Base-by-base conservation (phyloP, 2,329 filamentous ascomycete species). In the Cytospora schulzeri region DNA sequence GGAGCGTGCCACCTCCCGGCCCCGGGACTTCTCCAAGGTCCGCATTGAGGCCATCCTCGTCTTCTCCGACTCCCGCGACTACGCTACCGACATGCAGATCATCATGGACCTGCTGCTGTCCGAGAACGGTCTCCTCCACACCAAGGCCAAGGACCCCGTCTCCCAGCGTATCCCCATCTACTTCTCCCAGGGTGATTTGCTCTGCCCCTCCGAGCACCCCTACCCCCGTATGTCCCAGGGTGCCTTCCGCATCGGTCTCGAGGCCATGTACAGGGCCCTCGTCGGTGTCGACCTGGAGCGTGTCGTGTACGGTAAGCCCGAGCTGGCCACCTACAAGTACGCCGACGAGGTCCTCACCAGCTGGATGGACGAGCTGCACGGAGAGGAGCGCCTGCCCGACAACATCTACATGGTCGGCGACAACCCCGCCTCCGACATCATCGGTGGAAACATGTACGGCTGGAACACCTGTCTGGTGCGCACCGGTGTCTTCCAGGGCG, bases 401-500 rank as follows among this genome's bases (percentile, higher is more conserved):
- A 89, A 91, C 77, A 81, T 91, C 75, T 91, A 91, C 82, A 91
- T 91, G 89, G 80, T 91, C 62, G 89, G 89, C 69, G 89, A 91
- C 77, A 91, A 91, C 79, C 89, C 88, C 8, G 86, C 87, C 29
- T 90, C 87, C 29, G 89, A 91, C 73, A 91, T 91, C 71, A 82
- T 90, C 68, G 90, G 90, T 67, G 90, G 89, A 67, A 92, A 92
- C 82, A 90, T 88, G 84, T 91, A 92, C 76, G 88, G 88, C 66
- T 92, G 90, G 90, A 92, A 92, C 78, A 92, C 90, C 3, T 92
- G 90, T 73, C 78, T 92, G 62, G 90, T 92, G 63, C 86, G 89
- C 73, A 92, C 90, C 0, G 90, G 90, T 78, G 89, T 92, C 56
- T 92, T 90, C 84, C 88, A 91, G 78, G 90, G 90, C 67, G 88